Base-by-base conservation (phyloP, 1,284 basidiomycete species). In the Puccinia novopanici region DNA sequence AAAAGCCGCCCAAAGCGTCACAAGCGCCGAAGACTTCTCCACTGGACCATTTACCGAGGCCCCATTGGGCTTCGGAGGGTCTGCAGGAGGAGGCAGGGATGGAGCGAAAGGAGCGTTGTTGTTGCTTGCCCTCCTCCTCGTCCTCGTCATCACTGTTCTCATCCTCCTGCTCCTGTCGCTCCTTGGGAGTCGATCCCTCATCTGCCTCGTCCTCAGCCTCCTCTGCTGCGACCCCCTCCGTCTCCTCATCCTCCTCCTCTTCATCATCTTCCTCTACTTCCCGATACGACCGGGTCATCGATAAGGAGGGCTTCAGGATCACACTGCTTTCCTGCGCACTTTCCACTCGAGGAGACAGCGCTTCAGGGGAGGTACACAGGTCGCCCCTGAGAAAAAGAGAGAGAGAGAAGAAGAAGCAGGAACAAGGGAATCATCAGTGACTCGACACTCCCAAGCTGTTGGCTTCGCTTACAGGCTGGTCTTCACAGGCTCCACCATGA, bases 1-100 rank as follows among this genome's bases (percentile, higher is more conserved):
- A 80, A 63, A 80, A 80, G 54, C 77, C 77, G 54, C 77, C 77
- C n/a, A 80, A 37, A 10, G 48, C 68, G 63, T 80, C 77, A 73
- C 68, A 70, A 52, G n/a, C 24, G 15, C 54, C 67, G 65, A 80
- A 80, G 9, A 80, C 77, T 19, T 80, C 68, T 4, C 70, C 55
- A 52, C 30, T 42, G 19, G 77, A 80, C 77, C 77, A 80, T 52
- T 63, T 80, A 5, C 77, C 77, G 5, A 72, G 22, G 6, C 77
- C 68, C 67, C 77, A 80, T n/a, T 76, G 42, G 34, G 40, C n/a
- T 9, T 54, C 34, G 15, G 48, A 63, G 13, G 27, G 9, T 22
- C n/a, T 37, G 34, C 34, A 37, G 19, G 59, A 40, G 34, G 59
- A 63, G 42, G 67, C 2, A 22, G 22, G 65, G 3, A 68, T 45